phyloP scores from a whole-genome alignment of 257 asterid species.

The Capsicum rhomboideum region DNA sequence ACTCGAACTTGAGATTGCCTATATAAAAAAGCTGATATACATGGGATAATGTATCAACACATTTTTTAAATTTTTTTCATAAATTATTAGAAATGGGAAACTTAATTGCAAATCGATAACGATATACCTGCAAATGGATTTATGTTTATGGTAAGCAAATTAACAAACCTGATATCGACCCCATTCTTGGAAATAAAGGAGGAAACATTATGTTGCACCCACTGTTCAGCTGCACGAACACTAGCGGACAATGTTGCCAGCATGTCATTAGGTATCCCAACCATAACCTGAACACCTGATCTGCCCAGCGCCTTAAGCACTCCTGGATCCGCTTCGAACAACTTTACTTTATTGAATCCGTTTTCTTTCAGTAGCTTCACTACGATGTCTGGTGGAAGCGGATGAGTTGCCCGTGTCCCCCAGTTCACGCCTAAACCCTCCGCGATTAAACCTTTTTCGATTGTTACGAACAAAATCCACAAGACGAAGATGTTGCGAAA shows the following conservation, averaged over 20 bases:
- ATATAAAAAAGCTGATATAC: no score
- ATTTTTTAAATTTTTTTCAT: neutral
- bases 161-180: constrained; percentile 58
- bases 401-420: constrained; percentile 61
- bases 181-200: constrained; percentile 53
- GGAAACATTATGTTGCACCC: constrained; percentile 74
- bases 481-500: constrained; percentile 1
- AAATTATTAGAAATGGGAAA: neutral
- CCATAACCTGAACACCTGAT: constrained; percentile 83
- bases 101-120: neutral
- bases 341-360: constrained; percentile 71
- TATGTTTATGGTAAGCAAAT: neutral
- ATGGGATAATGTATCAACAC: neutral
- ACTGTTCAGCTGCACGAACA: constrained; percentile 59
- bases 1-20: no score
- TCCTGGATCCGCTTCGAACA: constrained; percentile 74
- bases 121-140: neutral
- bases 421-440: constrained; percentile 65
- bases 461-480: constrained; percentile 16
- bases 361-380: constrained; percentile 74
- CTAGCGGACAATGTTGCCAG: constrained; percentile 53
- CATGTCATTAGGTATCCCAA: constrained; percentile 88
- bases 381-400: constrained; percentile 52
- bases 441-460: neutral
- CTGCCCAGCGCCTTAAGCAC: constrained; percentile 60